These are phyloP conservation scores for Colletotrichum paranaense DNA, from an alignment of 2,329 filamentous ascomycete genomes.

Conservation along the genomic window DNA sequence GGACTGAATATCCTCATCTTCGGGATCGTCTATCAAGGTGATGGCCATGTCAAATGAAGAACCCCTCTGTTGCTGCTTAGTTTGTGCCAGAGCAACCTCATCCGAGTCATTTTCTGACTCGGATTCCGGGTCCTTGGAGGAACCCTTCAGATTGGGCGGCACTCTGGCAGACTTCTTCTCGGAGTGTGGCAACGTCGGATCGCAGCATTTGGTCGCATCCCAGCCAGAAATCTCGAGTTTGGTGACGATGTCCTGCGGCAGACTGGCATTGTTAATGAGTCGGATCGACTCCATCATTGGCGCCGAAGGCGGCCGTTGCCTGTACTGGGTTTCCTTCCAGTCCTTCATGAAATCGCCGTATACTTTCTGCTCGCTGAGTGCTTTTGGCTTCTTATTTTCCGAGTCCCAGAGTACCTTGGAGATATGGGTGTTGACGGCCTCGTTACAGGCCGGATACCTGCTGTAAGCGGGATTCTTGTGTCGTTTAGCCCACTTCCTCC, in stretches of 20 bases:
- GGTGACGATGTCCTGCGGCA: background rate
- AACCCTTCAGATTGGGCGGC: background rate
- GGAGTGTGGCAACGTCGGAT: background rate
- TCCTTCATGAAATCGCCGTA: background rate
- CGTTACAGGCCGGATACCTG: background rate
- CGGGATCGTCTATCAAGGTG: background rate
- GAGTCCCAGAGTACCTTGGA: background rate
- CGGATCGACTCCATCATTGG: constrained; percentile 1
- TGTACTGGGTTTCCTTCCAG: background rate
- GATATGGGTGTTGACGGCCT: background rate
- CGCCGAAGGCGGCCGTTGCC: background rate
- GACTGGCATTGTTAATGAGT: background rate
- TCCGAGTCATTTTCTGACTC: background rate
- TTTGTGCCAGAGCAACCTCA: background rate
- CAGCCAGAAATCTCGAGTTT: background rate
- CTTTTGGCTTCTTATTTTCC: background rate
- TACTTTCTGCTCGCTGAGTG: background rate
- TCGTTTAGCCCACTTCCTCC: background rate
- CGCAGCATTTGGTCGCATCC: constrained; percentile 14
- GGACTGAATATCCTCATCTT: background rate
- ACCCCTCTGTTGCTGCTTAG: background rate
- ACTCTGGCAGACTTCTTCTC: background rate
- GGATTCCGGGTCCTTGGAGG: background rate
- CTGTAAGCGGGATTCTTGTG: background rate
- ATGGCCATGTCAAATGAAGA: too few species aligned